Conservation (phyloP, 495 filamentous ascomycete species). For the Oidiodendron maius region DNA sequence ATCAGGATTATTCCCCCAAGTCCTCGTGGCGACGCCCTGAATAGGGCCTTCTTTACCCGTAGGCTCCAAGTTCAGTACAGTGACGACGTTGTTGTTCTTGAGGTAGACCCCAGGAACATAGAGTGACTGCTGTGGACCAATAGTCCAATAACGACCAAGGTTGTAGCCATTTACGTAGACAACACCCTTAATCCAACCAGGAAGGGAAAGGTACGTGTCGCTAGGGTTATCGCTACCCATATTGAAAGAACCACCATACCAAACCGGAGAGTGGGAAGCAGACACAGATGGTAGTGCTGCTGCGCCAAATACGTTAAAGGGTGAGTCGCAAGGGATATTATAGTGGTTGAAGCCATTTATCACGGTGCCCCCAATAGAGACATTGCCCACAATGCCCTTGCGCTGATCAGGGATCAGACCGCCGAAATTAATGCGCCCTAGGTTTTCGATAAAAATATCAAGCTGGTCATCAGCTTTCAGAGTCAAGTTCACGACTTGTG, state of each 20-base stretch:
- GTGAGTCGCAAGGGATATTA: slow-evolving; percentile 26
- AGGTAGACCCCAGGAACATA: slow-evolving; percentile 34
- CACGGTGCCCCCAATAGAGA: slow-evolving; percentile 28
- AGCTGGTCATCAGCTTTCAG: slow-evolving; percentile 32
- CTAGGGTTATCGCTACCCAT: slow-evolving; percentile 23
- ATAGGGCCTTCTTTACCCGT: slow-evolving; percentile 19
- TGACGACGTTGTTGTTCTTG: slow-evolving; percentile 30
- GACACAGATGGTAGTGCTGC: background rate
- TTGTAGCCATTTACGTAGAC: slow-evolving; percentile 43
- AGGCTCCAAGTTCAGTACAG: slow-evolving; percentile 38
- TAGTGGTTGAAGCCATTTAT: slow-evolving; percentile 34
- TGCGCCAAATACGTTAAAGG: slow-evolving; percentile 10
- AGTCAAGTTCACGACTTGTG: slow-evolving; percentile 25
- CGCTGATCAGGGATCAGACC: slow-evolving; percentile 33
- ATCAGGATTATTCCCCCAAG: slow-evolving; percentile 39
- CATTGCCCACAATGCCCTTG: slow-evolving; percentile 39
- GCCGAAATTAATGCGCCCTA: slow-evolving; percentile 41
- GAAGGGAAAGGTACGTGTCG: slow-evolving; percentile 37
- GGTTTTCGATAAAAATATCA: slow-evolving; percentile 39
- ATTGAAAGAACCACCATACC: slow-evolving; percentile 33
- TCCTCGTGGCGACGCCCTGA: slow-evolving; percentile 26
- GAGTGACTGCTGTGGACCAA: slow-evolving; percentile 41
- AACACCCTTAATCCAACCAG: slow-evolving; percentile 35
- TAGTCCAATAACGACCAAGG: slow-evolving; percentile 39
- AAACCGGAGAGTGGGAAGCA: slow-evolving; percentile 26